Conservation (phyloP, 2,329 filamentous ascomycete species). For the Sarocladium oryzae region DNA sequence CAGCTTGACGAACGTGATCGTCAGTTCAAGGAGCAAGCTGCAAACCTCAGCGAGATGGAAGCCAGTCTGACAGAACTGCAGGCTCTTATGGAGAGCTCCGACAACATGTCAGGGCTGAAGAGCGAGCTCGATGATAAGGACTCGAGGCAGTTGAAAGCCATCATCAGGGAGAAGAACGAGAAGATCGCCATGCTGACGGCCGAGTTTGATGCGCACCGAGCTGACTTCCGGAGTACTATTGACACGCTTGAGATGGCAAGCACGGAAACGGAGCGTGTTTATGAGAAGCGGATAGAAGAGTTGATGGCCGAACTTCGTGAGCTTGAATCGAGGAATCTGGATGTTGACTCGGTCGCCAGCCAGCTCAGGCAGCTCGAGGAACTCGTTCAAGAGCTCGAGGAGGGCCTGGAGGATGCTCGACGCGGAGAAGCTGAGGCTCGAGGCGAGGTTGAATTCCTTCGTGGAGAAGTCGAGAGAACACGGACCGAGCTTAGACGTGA, state of each 20-base stretch:
- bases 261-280: slow-evolving; percentile 90
- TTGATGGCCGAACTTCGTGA: slow-evolving; percentile 78
- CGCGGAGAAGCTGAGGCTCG: slow-evolving; percentile 92
- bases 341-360: slow-evolving; percentile 83
- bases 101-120: slow-evolving; percentile 33
- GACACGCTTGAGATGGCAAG: slow-evolving; percentile 94
- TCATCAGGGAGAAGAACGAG: slow-evolving; percentile 91
- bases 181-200: slow-evolving; percentile 88
- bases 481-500: slow-evolving; percentile 82
- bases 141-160: slow-evolving; percentile 66
- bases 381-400: slow-evolving; percentile 91
- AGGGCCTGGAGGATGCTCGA: slow-evolving; percentile 89
- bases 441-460: slow-evolving; percentile 89
- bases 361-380: slow-evolving; percentile 96
- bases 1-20: slow-evolving; percentile 79
- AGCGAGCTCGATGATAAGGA: slow-evolving; percentile 62
- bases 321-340: slow-evolving; percentile 72
- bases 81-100: slow-evolving; percentile 56
- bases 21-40: slow-evolving; percentile 82
- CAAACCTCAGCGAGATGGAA: slow-evolving; percentile 84
- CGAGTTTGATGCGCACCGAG: slow-evolving; percentile 90
- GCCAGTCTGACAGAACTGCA: slow-evolving; percentile 73
- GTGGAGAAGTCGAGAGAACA: slow-evolving; percentile 89
- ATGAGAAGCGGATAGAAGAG: slow-evolving; percentile 86
- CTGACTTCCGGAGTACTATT: slow-evolving; percentile 94